Evolutionary conservation across 148 eudicot species (phyloP), one percentile per base, ranked within the genome.

Genomic region (Selenicereus undatus): DNA sequence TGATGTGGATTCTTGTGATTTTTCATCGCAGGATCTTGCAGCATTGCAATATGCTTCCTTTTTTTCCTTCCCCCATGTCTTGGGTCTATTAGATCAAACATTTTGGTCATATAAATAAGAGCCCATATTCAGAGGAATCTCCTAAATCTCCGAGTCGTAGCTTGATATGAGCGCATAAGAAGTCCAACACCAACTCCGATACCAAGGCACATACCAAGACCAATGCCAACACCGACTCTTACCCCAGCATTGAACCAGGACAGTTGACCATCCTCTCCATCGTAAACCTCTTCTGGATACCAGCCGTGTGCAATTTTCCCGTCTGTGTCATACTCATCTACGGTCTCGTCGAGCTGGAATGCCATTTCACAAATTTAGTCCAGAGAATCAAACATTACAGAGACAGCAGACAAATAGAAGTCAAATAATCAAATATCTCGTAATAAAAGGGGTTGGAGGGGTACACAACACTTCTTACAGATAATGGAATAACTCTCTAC

Each of bases 231-330:
- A 60, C 91, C 91, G 50, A 89, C 91, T 77, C 91, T 85, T 11
- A 89, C 91, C 42, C 91, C 91, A 18, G 91, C 89, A 77, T 89
- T 89, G 73, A 89, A 89, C 91, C 91, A 89, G 17, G 91, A 56
- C 27, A 89, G 88, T 29, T 89, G 88, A 52, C 91, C 91, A 80
- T 89, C 91, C 72, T 87, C 91, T 18, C 83, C 85, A 1, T 81
- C 80, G 14, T 85, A 85, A 45, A 80, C 51, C 7, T 81, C 89
- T 54, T 87, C 88, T 11, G 85, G 81, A 75, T 87, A 82, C 82
- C 79, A 89, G 76, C 30, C 54, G 79, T 70, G 83, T 48, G 64
- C 76, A 69, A 83, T 73, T 74, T 89, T 89, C 21, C 83, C 85
- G 72, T 82, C 89, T 22, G 81, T 36, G 26, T 83, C 89, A 68